These are phyloP conservation scores for Iberis pinnata DNA, from an alignment of 345 rosid genomes.

Conservation along the genomic window DNA sequence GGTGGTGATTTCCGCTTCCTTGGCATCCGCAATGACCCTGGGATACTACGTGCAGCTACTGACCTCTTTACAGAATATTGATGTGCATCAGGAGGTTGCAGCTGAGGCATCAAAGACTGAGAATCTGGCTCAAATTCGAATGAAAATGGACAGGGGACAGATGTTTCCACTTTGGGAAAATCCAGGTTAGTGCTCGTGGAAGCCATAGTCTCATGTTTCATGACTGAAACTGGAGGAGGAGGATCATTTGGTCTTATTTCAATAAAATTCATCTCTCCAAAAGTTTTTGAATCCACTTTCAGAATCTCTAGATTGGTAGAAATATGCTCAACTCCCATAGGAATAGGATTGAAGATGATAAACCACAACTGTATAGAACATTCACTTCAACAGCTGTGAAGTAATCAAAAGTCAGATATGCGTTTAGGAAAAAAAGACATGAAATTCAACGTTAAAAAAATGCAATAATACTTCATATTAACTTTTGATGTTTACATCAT, in stretches of 20 bases:
- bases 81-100: slow-evolving; percentile 11
- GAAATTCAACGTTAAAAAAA: not conserved
- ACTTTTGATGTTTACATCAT: not conserved
- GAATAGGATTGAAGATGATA: slow-evolving; percentile 15
- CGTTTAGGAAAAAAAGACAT: not conserved
- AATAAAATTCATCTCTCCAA: slow-evolving; percentile 1
- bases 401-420: not conserved
- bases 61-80: slow-evolving; percentile 3
- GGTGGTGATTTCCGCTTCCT: slow-evolving; percentile 56
- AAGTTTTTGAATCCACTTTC: not conserved
- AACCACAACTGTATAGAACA: slow-evolving; percentile 16
- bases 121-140: slow-evolving; percentile 10
- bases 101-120: slow-evolving; percentile 17
- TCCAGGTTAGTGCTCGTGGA: not conserved
- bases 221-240: slow-evolving; percentile 6
- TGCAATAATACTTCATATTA: too few species aligned
- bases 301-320: slow-evolving; percentile 10
- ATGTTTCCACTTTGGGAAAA: slow-evolving; percentile 4
- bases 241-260: not conserved
- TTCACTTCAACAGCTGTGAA: slow-evolving; percentile 23
- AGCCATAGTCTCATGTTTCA: slow-evolving; percentile 7
- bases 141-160: slow-evolving; percentile 10
- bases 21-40: slow-evolving; percentile 28
- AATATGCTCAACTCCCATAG: slow-evolving; percentile 13
- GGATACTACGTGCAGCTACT: not conserved